A percentile compares a stretch with the other conserved stretches of the same genome.
These are phyloP conservation scores for Euphorbia peplus DNA, from an alignment of 345 rosid species.

Conservation along the genomic window DNA sequence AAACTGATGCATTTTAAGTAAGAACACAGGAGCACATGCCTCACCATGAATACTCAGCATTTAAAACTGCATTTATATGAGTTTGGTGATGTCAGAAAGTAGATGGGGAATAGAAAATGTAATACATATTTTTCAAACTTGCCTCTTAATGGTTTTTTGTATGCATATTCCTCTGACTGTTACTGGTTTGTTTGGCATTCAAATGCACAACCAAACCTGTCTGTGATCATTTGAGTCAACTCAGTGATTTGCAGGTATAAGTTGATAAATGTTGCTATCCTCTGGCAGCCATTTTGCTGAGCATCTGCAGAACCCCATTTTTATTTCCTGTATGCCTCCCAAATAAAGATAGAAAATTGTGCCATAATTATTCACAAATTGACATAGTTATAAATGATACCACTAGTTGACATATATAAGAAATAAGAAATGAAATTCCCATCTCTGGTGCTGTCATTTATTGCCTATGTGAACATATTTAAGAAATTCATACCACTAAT, in stretches of 20 bases:
- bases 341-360: neutral
- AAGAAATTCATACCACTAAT: too few relatives aligned
- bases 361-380: too few relatives aligned
- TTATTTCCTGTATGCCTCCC: neutral
- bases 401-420: neutral
- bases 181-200: neutral
- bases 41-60: neutral
- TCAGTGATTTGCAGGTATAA: neutral
- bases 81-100: constrained; percentile 43
- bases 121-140: neutral
- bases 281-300: neutral
- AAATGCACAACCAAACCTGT: neutral
- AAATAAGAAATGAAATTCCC: too few relatives aligned
- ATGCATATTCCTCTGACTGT: constrained; percentile 1
- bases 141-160: neutral
- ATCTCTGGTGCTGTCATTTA: neutral
- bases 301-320: too few relatives aligned
- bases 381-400: neutral
- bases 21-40: neutral
- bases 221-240: neutral
- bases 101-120: constrained; percentile 19
- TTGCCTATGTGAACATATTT: neutral
- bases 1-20: constrained; percentile 3
- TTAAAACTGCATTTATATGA: constrained; percentile 39
- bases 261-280: neutral